Percentiles rank a stretch among this genome's conserved stretches.
Conservation (phyloP, 108 stramenopile species). For the Cyclostephanos invisitatus region DNA sequence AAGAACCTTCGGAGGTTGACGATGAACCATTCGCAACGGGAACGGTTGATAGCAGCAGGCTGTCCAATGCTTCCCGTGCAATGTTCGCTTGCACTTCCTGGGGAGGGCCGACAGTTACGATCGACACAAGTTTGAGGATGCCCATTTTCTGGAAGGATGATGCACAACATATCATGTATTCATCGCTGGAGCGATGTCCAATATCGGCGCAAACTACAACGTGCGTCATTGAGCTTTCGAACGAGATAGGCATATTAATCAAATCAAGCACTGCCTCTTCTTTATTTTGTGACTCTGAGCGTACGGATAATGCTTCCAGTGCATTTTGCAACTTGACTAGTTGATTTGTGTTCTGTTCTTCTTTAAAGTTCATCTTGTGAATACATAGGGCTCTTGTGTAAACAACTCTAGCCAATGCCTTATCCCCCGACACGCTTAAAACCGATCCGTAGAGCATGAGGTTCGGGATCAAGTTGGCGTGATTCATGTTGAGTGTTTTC, state of each 20-base stretch:
- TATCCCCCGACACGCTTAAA: constrained; percentile 30
- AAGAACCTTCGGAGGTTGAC: constrained; percentile 2
- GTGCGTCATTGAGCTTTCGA: constrained; percentile 15
- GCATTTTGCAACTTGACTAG: constrained; percentile 14
- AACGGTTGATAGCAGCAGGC: constrained; percentile 30
- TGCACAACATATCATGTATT: constrained; percentile 32
- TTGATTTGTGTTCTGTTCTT: constrained; percentile 21
- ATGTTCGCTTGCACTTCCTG: constrained; percentile 25
- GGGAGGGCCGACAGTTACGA: constrained; percentile 27
- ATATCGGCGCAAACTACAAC: constrained; percentile 40
- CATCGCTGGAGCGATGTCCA: constrained; percentile 32
- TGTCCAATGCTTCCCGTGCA: constrained; percentile 38
- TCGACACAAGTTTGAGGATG: constrained; percentile 30
- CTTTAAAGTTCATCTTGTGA: constrained; percentile 38
- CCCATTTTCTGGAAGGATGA: constrained; percentile 38
- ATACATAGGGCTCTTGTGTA: constrained; percentile 39
- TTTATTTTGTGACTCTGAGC: background rate
- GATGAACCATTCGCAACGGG: constrained; percentile 31
- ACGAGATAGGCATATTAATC: constrained; percentile 8
- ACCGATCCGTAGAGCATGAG: constrained; percentile 42
- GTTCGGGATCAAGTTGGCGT: constrained; percentile 48
- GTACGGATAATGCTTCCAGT: constrained; percentile 8
- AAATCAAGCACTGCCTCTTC: constrained; percentile 5
- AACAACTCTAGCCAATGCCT: constrained; percentile 16
- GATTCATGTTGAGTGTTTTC: constrained; percentile 25